Percentiles rank a stretch among this genome's conserved stretches.
These are phyloP conservation scores for Curvularia sp. DNA, from an alignment of 2,329 filamentous ascomycete species.

Conservation along the genomic window DNA sequence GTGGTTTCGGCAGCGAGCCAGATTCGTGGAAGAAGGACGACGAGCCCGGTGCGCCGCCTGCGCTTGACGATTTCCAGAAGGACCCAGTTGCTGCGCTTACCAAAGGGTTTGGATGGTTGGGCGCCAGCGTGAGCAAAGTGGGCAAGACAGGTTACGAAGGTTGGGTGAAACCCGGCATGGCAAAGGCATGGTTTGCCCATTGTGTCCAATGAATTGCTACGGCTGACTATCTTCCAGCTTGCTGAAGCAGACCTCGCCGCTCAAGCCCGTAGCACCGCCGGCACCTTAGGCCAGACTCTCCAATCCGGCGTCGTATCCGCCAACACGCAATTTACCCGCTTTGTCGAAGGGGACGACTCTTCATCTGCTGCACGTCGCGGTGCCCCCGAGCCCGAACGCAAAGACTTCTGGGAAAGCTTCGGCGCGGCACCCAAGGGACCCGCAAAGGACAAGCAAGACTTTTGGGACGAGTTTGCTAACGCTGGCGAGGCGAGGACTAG, in stretches of 20 bases:
- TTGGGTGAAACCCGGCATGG: constrained; percentile 91
- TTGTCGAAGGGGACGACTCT: constrained; percentile 75
- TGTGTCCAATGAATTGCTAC: neutral
- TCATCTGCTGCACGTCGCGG: constrained; percentile 11
- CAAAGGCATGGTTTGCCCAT: constrained; percentile 67
- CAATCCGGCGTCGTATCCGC: constrained; percentile 73
- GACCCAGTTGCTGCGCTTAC: constrained; percentile 88
- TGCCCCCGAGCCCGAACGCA: constrained; percentile 66
- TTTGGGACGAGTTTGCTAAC: constrained; percentile 58
- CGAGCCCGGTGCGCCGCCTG: constrained; percentile 62
- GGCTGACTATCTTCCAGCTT: constrained; percentile 61
- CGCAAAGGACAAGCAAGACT: constrained; percentile 60
- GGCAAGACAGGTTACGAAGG: constrained; percentile 90
- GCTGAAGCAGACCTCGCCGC: constrained; percentile 68
- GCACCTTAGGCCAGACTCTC: constrained; percentile 66
- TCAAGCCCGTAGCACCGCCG: constrained; percentile 66
- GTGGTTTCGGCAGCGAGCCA: constrained; percentile 84
- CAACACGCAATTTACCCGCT: constrained; percentile 80
- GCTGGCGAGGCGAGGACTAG: constrained; percentile 35
- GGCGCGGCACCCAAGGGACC: constrained; percentile 66
- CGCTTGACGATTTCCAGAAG: constrained; percentile 86
- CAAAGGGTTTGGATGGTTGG: constrained; percentile 95
- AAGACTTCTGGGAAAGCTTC: constrained; percentile 67
- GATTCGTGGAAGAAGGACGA: constrained; percentile 57
- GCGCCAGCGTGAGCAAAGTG: constrained; percentile 84